These are phyloP conservation scores for Choiromyces venosus DNA, from an alignment of 495 filamentous ascomycete genomes.

Conservation along the genomic window DNA sequence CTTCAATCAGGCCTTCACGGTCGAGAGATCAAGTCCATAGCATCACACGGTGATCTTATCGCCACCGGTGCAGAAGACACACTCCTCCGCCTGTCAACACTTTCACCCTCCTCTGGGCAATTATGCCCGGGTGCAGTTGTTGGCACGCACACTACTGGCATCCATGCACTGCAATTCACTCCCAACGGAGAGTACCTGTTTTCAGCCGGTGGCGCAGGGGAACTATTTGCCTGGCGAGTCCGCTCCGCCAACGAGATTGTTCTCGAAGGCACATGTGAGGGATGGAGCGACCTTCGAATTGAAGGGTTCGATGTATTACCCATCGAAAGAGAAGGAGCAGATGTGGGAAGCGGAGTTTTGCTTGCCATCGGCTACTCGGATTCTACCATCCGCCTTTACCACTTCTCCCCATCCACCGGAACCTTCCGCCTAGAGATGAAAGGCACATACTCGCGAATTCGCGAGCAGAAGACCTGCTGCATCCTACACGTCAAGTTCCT, in stretches of 20 bases:
- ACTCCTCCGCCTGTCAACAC: slow-evolving; percentile 63
- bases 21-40: slow-evolving; percentile 74
- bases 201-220: slow-evolving; percentile 78
- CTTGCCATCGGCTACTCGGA: slow-evolving; percentile 62
- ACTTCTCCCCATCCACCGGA: slow-evolving; percentile 48
- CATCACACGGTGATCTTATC: slow-evolving; percentile 53
- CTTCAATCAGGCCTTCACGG: slow-evolving; percentile 72
- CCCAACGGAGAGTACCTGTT: slow-evolving; percentile 61
- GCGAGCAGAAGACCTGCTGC: slow-evolving; percentile 74
- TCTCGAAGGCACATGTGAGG: slow-evolving; percentile 49
- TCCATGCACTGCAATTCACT: slow-evolving; percentile 77
- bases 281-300: slow-evolving; percentile 68
- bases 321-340: slow-evolving; percentile 45
- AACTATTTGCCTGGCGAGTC: slow-evolving; percentile 80
- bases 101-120: slow-evolving; percentile 11
- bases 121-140: slow-evolving; percentile 21
- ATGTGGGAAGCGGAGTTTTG: slow-evolving; percentile 48
- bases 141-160: slow-evolving; percentile 66
- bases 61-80: slow-evolving; percentile 93
- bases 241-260: slow-evolving; percentile 45
- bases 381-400: slow-evolving; percentile 64
- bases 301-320: slow-evolving; percentile 61
- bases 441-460: slow-evolving; percentile 64
- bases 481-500: slow-evolving; percentile 43
- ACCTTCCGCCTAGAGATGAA: slow-evolving; percentile 54